These are phyloP conservation scores for Lasiosphaeris hirsuta DNA, from an alignment of 495 filamentous ascomycete species.

Conservation along the genomic window DNA sequence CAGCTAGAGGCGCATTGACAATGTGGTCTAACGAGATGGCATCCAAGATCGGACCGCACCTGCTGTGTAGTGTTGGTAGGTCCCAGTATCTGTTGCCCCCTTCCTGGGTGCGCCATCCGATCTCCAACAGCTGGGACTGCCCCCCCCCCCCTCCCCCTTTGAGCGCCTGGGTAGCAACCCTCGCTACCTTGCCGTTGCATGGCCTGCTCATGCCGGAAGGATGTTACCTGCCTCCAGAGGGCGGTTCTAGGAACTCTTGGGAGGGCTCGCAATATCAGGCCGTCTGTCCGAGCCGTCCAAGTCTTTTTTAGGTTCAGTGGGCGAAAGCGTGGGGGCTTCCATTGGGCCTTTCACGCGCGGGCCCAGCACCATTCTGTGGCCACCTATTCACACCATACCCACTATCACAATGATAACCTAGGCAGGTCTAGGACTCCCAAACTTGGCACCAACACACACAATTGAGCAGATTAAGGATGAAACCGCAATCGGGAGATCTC, in stretches of 20 bases:
- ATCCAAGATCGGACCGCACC: conserved; percentile 10
- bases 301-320: conserved; percentile 10
- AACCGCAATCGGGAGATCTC: too few relatives aligned
- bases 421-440: background rate
- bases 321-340: conserved; percentile 8
- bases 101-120: conserved; percentile 21
- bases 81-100: too few relatives aligned
- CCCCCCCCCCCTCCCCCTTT: background rate
- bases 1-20: conserved; percentile 3
- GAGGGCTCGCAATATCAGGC: conserved; percentile 5
- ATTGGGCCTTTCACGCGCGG: background rate
- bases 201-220: conserved; percentile 4
- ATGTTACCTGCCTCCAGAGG: conserved; percentile 12
- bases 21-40: background rate
- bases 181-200: background rate
- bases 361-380: too few relatives aligned
- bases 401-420: background rate
- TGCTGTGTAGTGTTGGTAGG: too few relatives aligned
- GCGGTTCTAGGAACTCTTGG: background rate
- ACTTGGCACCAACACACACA: too few relatives aligned
- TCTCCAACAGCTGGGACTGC: conserved; percentile 5
- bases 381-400: background rate
- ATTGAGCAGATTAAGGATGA: too few relatives aligned
- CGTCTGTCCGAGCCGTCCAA: conserved; percentile 9
- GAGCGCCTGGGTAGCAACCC: too few relatives aligned